Conservation (phyloP, 768 basidiomycete species). For the Mrakia gelida region DNA sequence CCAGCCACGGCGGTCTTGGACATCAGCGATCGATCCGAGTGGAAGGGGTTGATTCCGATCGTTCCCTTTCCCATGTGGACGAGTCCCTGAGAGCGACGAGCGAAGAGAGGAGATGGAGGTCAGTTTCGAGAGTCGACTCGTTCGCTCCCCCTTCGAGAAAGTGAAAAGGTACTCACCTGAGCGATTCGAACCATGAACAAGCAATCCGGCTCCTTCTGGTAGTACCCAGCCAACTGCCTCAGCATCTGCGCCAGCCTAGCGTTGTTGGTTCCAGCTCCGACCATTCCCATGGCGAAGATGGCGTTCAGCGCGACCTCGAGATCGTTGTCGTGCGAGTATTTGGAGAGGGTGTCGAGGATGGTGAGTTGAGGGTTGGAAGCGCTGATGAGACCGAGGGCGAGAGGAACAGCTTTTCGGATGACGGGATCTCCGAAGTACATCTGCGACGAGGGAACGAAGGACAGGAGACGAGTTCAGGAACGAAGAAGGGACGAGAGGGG, state of each 20-base stretch:
- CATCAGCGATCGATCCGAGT: constrained; percentile 85
- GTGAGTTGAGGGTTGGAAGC: constrained; percentile 92
- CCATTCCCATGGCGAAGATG: constrained; percentile 97
- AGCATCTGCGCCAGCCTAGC: constrained; percentile 97
- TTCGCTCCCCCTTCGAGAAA: neutral
- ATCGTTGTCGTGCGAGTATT: constrained; percentile 98
- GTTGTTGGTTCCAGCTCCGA: constrained; percentile 98
- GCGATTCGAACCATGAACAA: constrained; percentile 94
- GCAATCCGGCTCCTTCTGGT: constrained; percentile 94
- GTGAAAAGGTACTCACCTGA: constrained; percentile 37
- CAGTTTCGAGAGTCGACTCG: neutral
- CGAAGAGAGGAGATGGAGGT: neutral
- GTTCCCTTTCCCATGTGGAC: constrained; percentile 99
- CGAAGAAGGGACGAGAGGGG: neutral
- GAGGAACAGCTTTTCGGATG: constrained; percentile 86
- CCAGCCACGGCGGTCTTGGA: constrained; percentile 84
- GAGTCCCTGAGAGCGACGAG: constrained; percentile 59
- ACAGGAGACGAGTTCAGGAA: neutral
- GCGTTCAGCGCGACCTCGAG: constrained; percentile 93
- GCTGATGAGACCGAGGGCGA: constrained; percentile 90
- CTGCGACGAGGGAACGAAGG: constrained; percentile 47
- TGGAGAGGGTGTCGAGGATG: constrained; percentile 93
- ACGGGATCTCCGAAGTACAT: constrained; percentile 97
- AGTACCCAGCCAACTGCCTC: constrained; percentile 93
- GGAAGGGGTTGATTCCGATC: constrained; percentile 94